phyloP scores from a whole-genome alignment of 2,329 filamentous ascomycete species.

The Colletotrichum horii region DNA sequence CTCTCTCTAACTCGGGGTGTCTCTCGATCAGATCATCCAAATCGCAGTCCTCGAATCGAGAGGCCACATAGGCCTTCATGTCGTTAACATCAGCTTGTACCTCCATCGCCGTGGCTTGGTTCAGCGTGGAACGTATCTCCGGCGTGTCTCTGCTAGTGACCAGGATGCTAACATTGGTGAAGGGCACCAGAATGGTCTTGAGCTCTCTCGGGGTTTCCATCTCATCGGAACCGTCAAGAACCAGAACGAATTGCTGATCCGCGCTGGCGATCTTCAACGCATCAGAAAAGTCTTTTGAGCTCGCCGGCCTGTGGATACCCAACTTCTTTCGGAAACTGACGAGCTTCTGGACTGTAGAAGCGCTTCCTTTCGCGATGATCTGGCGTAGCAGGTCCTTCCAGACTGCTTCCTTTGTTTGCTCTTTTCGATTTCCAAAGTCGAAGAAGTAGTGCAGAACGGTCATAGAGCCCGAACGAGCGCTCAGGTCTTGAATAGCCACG shows the following conservation, averaged over 20 bases:
- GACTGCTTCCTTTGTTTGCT: accelerated
- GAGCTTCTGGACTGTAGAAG: not conserved
- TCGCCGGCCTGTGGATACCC: accelerated
- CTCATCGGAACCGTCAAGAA: not conserved
- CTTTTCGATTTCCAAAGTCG: not conserved
- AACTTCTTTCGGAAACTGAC: not conserved
- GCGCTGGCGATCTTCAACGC: not conserved
- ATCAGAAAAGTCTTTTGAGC: not conserved
- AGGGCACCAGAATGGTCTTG: not conserved
- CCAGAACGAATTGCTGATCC: not conserved
- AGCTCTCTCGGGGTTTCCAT: not conserved
- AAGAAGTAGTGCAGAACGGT: not conserved
- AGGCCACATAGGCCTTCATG: not conserved
- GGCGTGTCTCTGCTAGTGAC: not conserved
- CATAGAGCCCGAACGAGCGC: accelerated
- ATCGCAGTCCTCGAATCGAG: not conserved
- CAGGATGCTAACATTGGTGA: not conserved
- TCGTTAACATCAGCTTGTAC: not conserved
- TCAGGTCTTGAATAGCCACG: accelerated
- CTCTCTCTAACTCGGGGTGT: not conserved
- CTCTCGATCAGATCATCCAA: not conserved
- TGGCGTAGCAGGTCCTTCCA: not conserved
- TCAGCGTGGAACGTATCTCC: not conserved
- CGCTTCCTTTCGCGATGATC: accelerated
- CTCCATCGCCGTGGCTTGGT: not conserved